Evolutionary conservation across 352 stramenopile genomes (phyloP), one percentile per base, ranked within the genome.

Genomic region (Globisporangium parvum): DNA sequence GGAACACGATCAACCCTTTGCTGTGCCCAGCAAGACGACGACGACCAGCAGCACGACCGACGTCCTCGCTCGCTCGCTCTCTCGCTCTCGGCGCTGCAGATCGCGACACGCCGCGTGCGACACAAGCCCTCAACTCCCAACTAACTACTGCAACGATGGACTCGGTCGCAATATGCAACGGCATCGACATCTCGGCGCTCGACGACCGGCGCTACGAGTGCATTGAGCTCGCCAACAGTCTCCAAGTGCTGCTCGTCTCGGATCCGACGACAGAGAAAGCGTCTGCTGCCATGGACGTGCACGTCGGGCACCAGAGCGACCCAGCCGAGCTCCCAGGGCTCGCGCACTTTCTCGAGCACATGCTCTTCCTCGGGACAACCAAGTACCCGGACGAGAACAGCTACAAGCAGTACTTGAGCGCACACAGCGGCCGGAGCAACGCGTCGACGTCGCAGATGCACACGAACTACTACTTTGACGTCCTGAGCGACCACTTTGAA

Each of bases 391-490:
- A 97, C 42, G 96, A 99, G 72, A 96, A 97, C 71, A 95, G 79
- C 39, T 98, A 97, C 70, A 87, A 91, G 64, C 73, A 86, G 55
- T 99, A 93, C 62, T 63, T 99, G n/a, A 88, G 79, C 44, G 69
- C 80, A 11, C 94, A 98, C 70, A 95, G 95, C 60, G 96, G 96
- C 0, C 84, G 76, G 21, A 96, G 82, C 61, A 99, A 99, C 75
- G 96, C 96, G 26, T 98, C 95, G 53, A 99, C 96, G 49, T 96
- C 93, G 57, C 83, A 79, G 58, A 96, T 98, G 71, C 84, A 97
- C 70, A 99, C 96, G 14, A 96, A 97, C 56, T 99, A 97, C 69
- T 98, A 98, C 76, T 98, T 99, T 70, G 90, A 98, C 60, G 84
- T 98, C 50, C 72, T 90, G 24, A 85, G 77, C 31, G 74, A 83